phyloP scores from a whole-genome alignment of 148 eudicot species.

The Suaeda aralocaspica region DNA sequence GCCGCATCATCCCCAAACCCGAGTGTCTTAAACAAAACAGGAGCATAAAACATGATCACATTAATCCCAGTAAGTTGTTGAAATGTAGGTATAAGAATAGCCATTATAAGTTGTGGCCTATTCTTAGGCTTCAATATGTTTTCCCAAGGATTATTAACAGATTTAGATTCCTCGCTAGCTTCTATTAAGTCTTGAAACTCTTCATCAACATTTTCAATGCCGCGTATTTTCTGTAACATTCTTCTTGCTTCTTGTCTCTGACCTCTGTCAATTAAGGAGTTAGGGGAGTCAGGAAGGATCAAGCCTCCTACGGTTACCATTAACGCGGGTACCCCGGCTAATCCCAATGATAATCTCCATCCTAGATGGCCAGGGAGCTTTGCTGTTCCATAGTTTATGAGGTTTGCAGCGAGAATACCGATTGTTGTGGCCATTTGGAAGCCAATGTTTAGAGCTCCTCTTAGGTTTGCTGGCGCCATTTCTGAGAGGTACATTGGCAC shows the following conservation, averaged over 20 bases:
- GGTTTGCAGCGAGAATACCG: slow-evolving; percentile 64
- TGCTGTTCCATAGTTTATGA: slow-evolving; percentile 58
- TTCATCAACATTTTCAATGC: slow-evolving; percentile 40
- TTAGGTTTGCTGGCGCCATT: slow-evolving; percentile 73
- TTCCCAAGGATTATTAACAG: slow-evolving; percentile 63
- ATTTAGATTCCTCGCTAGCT: slow-evolving; percentile 55
- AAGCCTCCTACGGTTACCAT: slow-evolving; percentile 53
- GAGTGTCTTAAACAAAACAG: slow-evolving; percentile 63
- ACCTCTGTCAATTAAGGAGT: slow-evolving; percentile 71
- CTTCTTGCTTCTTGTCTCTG: slow-evolving; percentile 30
- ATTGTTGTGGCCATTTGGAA: slow-evolving; percentile 69
- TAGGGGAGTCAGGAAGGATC: slow-evolving; percentile 72
- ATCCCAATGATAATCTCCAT: slow-evolving; percentile 67
- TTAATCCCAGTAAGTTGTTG: slow-evolving; percentile 81
- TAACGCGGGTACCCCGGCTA: slow-evolving; percentile 68
- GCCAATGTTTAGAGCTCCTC: slow-evolving; percentile 75
- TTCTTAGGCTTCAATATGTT: slow-evolving; percentile 54
- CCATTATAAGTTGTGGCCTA: slow-evolving; percentile 72
- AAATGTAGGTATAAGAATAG: slow-evolving; percentile 65
- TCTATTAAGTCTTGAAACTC: slow-evolving; percentile 58
- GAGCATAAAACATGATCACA: slow-evolving; percentile 78
- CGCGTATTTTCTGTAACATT: slow-evolving; percentile 53
- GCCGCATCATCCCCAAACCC: slow-evolving; percentile 66
- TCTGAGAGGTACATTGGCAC: slow-evolving; percentile 75
- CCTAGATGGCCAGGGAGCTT: slow-evolving; percentile 62